Base-by-base conservation (phyloP, 2,329 filamentous ascomycete species). In the Fusarium nygamai region DNA sequence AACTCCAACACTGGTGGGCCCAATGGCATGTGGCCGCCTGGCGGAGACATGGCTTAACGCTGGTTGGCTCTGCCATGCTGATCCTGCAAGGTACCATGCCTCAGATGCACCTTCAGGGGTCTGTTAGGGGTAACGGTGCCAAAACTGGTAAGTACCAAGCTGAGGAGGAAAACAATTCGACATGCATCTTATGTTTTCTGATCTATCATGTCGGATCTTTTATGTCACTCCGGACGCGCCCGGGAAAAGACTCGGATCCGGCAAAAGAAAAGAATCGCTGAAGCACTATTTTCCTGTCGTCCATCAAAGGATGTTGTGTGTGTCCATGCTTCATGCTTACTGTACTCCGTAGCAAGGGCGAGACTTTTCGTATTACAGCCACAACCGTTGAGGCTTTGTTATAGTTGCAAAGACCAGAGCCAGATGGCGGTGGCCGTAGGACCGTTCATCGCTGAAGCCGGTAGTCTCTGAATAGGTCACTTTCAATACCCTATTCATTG, bases 11-110 rank as follows among this genome's bases (percentile, higher is more conserved):
- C 60, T 61, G 67, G 67, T 69, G 70, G 74, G 66, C 43, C 67
- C 48, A 62, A 64, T 73, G 73, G 73, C 74, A 71, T 78, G 74
- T 74, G 74, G 67, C 59, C 60, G 47, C 46, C 50, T 54, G 54
- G 71, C 67, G 75, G 72, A 68, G 68, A 75, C 69, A 53, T 41
- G 46, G 33, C 39, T 56, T 31, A 33, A 50, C 39, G 48, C 46
- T 79, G 74, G 64, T 76, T 78, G 73, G 77, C 64, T 75, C 61
- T 61, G 36, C 39, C 44, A 64, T 63, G 73, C 65, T 77, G 76
- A 78, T 74, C 69, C 69, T 78, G 65, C 64, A 74, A 74, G 76
- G 77, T 65, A 76, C 76, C 46, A 58, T 67, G 67, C 61, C 61
- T 53, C 59, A 71, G 72, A 70, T 58, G 56, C 61, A 56, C 38